These are phyloP conservation scores for Vitis labrusca DNA, from an alignment of 164 flowering plant genomes.

Conservation along the genomic window DNA sequence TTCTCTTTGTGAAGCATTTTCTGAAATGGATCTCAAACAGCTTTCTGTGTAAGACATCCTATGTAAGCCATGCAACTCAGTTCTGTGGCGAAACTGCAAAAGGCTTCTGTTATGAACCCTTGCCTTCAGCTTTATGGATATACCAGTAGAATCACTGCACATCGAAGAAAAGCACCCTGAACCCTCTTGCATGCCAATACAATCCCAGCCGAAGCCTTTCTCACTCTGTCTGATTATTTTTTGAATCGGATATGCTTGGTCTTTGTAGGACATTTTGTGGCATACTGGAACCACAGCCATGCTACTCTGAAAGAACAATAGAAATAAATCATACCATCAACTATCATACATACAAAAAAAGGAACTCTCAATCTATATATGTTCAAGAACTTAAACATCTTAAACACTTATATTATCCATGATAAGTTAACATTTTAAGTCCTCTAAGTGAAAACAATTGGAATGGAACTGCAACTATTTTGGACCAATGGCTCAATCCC, in stretches of 20 bases:
- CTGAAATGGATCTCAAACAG: slow-evolving; percentile 6
- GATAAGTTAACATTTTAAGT: background rate
- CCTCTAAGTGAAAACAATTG: background rate
- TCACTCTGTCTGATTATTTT: slow-evolving; percentile 14
- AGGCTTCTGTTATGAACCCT: slow-evolving; percentile 9
- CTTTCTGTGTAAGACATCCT: slow-evolving; percentile 1
- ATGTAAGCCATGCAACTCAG: background rate
- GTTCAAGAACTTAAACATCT: background rate
- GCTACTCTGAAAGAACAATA: slow-evolving; percentile 16
- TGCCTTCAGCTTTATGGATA: slow-evolving; percentile 10
- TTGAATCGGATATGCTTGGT: slow-evolving; percentile 9
- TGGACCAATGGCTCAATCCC: background rate
- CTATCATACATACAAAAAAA: background rate
- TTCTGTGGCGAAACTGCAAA: background rate
- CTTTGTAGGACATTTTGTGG: slow-evolving; percentile 29
- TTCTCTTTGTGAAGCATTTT: slow-evolving; percentile 12
- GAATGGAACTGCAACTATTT: background rate
- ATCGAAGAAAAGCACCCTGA: slow-evolving; percentile 10
- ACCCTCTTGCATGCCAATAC: slow-evolving; percentile 6
- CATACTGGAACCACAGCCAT: slow-evolving; percentile 45
- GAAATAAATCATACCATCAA: slow-evolving; percentile 4
- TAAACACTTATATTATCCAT: background rate
- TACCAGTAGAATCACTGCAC: slow-evolving; percentile 5
- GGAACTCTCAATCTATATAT: background rate
- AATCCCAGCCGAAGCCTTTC: slow-evolving; percentile 7